These are phyloP conservation scores for Alternaria sp. DNA, from an alignment of 2,329 filamentous ascomycete genomes.

Conservation along the genomic window DNA sequence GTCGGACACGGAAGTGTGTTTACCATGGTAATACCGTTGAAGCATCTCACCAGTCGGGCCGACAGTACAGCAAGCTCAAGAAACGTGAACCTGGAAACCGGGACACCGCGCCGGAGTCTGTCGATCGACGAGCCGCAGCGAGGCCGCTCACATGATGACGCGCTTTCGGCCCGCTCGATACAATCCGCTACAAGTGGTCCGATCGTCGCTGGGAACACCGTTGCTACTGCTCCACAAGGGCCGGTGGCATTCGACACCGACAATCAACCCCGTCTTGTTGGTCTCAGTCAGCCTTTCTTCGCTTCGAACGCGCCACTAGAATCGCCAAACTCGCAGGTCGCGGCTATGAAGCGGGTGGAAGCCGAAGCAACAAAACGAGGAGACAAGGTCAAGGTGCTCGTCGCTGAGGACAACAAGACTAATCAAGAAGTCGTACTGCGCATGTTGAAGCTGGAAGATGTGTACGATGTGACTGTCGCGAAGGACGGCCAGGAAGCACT, in stretches of 20 bases:
- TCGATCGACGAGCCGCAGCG: conserved; percentile 38
- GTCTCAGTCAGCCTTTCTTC: conserved; percentile 85
- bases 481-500: conserved; percentile 80
- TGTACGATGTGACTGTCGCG: conserved; percentile 89
- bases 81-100: conserved; percentile 37
- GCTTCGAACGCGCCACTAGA: conserved; percentile 58
- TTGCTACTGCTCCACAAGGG: conserved; percentile 24
- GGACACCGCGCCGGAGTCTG: conserved; percentile 34
- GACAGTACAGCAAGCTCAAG: conserved; percentile 58
- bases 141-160: conserved; percentile 39
- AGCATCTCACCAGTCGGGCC: conserved; percentile 74
- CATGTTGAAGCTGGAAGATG: conserved; percentile 77
- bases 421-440: conserved; percentile 61
- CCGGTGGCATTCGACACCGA: conserved; percentile 63
- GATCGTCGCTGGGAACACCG: conserved; percentile 20
- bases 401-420: conserved; percentile 78
- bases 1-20: conserved; percentile 81
- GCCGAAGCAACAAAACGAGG: conserved; percentile 64
- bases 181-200: conserved; percentile 41
- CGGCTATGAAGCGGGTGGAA: conserved; percentile 70
- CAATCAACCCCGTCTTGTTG: conserved; percentile 79
- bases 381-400: conserved; percentile 78
- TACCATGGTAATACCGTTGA: conserved; percentile 81
- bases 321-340: conserved; percentile 67
- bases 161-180: conserved; percentile 40